These are phyloP conservation scores for Suillus ampliporus DNA, from an alignment of 768 basidiomycete species.

Conservation along the genomic window DNA sequence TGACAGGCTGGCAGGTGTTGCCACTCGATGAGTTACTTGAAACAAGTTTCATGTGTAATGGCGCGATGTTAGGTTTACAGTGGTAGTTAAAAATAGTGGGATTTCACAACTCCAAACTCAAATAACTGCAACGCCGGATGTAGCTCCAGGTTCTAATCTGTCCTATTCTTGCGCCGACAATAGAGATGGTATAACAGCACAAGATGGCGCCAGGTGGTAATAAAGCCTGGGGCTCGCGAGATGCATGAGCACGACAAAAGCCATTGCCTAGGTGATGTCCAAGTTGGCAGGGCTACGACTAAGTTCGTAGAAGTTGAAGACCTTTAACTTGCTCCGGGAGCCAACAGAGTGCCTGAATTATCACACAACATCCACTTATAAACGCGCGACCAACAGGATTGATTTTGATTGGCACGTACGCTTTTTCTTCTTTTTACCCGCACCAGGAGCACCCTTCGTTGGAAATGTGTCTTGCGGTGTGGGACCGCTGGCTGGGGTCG, in stretches of 20 bases:
- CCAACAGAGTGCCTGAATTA: constrained; percentile 31
- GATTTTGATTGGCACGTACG: constrained; percentile 48
- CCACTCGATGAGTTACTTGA: constrained; percentile 39
- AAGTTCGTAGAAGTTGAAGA: not conserved
- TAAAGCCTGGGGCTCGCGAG: not conserved
- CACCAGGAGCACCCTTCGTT: constrained; percentile 53
- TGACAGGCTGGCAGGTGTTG: constrained; percentile 70
- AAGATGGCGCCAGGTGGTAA: not conserved
- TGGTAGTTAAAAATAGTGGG: constrained; percentile 5
- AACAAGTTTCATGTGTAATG: not conserved
- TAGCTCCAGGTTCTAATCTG: not conserved
- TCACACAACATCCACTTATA: constrained; percentile 9
- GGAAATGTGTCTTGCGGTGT: constrained; percentile 50
- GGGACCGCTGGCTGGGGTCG: constrained; percentile 42
- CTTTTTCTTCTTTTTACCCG: constrained; percentile 78
- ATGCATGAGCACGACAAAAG: not conserved
- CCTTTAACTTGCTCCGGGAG: constrained; percentile 20
- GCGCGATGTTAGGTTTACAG: not conserved
- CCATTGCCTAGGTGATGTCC: not conserved
- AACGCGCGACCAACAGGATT: not conserved
- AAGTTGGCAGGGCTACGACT: not conserved
- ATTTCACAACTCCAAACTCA: not conserved
- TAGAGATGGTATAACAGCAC: not conserved
- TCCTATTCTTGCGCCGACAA: not conserved
- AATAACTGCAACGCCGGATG: not conserved